Percentiles rank a stretch among this genome's conserved stretches.
Conservation (phyloP, 2,329 filamentous ascomycete genomes). For the Curvularia verruculosa region DNA sequence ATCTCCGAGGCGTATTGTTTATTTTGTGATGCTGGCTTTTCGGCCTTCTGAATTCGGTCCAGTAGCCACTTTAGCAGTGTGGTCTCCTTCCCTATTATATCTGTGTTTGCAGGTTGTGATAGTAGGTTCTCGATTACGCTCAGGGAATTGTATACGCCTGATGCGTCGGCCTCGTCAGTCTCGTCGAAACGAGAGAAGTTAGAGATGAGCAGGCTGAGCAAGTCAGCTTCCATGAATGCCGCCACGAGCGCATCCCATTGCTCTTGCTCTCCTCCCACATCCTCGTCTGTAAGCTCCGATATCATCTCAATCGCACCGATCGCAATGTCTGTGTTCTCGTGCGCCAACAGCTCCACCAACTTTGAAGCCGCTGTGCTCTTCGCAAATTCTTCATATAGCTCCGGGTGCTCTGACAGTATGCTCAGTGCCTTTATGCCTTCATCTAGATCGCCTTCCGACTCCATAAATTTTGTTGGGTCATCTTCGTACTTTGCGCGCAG, state of each 20-base stretch:
- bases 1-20: constrained; percentile 95
- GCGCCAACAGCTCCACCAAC: constrained; percentile 80
- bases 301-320: constrained; percentile 90
- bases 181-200: constrained; percentile 85
- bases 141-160: constrained; percentile 85
- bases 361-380: constrained; percentile 74
- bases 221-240: constrained; percentile 66
- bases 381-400: constrained; percentile 80
- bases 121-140: constrained; percentile 84
- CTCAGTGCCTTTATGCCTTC: constrained; percentile 84
- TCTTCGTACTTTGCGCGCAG: constrained; percentile 82
- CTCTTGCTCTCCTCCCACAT: constrained; percentile 78
- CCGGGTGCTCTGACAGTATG: constrained; percentile 83
- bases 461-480: constrained; percentile 81
- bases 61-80: constrained; percentile 78
- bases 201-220: constrained; percentile 74
- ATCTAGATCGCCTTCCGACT: constrained; percentile 87
- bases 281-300: constrained; percentile 89
- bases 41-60: constrained; percentile 70
- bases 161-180: constrained; percentile 71
- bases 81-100: constrained; percentile 73
- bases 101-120: constrained; percentile 70
- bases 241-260: constrained; percentile 80
- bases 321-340: constrained; percentile 97
- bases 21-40: constrained; percentile 78